Percentiles rank a stretch among this genome's conserved stretches.
Conservation (phyloP, 129 eudicot species). For the Scalesia atractyloides region DNA sequence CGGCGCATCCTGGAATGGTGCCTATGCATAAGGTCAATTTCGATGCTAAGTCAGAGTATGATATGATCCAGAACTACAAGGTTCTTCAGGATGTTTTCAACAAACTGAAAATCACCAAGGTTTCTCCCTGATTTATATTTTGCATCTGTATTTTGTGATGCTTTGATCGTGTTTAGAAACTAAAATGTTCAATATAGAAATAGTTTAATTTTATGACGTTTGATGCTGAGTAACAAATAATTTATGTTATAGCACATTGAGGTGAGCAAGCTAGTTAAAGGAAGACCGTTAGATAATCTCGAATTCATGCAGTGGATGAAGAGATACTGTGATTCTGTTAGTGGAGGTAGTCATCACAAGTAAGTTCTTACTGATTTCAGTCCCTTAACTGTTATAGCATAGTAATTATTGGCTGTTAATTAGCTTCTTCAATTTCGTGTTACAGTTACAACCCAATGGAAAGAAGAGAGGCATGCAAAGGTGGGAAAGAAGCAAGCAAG, state of each 20-base stretch:
- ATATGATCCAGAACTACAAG: slow-evolving; percentile 95
- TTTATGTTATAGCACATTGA: slow-evolving; percentile 66
- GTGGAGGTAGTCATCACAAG: slow-evolving; percentile 69
- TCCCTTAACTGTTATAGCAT: not conserved
- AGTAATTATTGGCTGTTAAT: slow-evolving; percentile 1
- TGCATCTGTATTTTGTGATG: not conserved
- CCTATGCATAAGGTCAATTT: slow-evolving; percentile 99
- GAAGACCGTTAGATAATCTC: slow-evolving; percentile 86
- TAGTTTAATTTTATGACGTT: not conserved
- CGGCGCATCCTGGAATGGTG: slow-evolving; percentile 85
- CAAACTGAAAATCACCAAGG: slow-evolving; percentile 93
- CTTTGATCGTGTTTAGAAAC: slow-evolving; percentile 10
- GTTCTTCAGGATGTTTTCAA: slow-evolving; percentile 95
- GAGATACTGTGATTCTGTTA: slow-evolving; percentile 79
- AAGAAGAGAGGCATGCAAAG: slow-evolving; percentile 87
- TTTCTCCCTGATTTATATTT: slow-evolving; percentile 10
- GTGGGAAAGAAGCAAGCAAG: slow-evolving; percentile 68
- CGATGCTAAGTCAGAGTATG: slow-evolving; percentile 92
- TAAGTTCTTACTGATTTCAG: slow-evolving; percentile 26
- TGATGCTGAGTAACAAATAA: not conserved
- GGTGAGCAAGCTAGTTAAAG: slow-evolving; percentile 90
- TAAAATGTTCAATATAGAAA: too few species aligned
- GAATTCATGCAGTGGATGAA: slow-evolving; percentile 99
- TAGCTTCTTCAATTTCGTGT: slow-evolving; percentile 10
- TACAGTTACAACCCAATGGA: slow-evolving; percentile 81